Conservation (phyloP, 1,284 basidiomycete species). For the Pascua sp. region DNA sequence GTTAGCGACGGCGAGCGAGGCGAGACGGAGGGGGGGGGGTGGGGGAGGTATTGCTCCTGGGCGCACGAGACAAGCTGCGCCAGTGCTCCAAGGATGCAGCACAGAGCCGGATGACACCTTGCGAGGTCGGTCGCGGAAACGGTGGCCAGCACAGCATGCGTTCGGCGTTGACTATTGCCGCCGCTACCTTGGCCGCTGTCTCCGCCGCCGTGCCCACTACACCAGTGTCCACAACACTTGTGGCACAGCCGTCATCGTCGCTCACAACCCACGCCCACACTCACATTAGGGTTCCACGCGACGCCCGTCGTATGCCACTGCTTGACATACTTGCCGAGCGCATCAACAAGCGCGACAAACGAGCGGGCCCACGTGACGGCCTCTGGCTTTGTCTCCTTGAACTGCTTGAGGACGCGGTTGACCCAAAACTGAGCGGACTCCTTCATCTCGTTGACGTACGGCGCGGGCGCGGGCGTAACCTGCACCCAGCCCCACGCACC, state of each 20-base stretch:
- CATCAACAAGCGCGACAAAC: constrained; percentile 70
- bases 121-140: too few relatives aligned
- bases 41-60: too few relatives aligned
- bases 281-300: constrained; percentile 80
- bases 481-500: constrained; percentile 90
- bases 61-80: neutral
- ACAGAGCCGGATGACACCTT: too few relatives aligned
- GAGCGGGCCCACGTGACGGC: constrained; percentile 84
- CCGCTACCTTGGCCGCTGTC: too few relatives aligned
- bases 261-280: constrained; percentile 20
- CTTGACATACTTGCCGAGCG: constrained; percentile 76
- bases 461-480: constrained; percentile 63
- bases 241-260: too few relatives aligned
- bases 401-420: constrained; percentile 87
- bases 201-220: too few relatives aligned
- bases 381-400: constrained; percentile 87
- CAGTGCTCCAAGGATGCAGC: too few relatives aligned
- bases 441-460: constrained; percentile 78
- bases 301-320: constrained; percentile 86
- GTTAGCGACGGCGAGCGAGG: neutral
- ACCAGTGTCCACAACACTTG: too few relatives aligned
- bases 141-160: too few relatives aligned
- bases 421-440: constrained; percentile 87
- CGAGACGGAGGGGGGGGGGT: too few relatives aligned
- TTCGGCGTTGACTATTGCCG: too few relatives aligned